phyloP scores from a whole-genome alignment of 202 grass and related monocot genomes.

The Musa balbisiana region DNA sequence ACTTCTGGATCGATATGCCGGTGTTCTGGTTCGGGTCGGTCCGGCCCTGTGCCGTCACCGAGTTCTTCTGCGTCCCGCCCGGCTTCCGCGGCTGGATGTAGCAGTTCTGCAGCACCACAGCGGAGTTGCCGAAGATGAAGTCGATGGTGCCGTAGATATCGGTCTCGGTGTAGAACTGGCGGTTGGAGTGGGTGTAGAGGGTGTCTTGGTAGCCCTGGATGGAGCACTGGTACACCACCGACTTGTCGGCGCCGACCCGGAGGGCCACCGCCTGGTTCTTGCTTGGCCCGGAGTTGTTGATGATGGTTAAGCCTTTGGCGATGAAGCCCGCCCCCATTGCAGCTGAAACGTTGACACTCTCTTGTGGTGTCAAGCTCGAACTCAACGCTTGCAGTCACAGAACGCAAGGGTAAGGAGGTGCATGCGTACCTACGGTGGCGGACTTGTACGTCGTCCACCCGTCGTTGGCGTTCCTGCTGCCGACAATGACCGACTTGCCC shows the following conservation, averaged over 20 bases:
- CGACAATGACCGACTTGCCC: slow-evolving; percentile 64
- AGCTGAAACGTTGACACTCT: slow-evolving; percentile 26
- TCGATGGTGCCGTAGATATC: slow-evolving; percentile 65
- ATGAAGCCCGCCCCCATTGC: slow-evolving; percentile 61
- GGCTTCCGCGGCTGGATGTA: slow-evolving; percentile 41
- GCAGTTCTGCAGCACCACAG: slow-evolving; percentile 51
- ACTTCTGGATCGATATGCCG: slow-evolving; percentile 63
- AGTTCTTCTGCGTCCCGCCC: slow-evolving; percentile 21
- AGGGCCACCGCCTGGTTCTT: slow-evolving; percentile 69
- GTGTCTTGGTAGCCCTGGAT: slow-evolving; percentile 74
- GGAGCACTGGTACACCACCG: slow-evolving; percentile 56
- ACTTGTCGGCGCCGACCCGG: slow-evolving; percentile 50
- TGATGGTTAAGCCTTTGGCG: slow-evolving; percentile 55
- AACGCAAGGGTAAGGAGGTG: neutral
- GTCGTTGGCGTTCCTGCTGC: slow-evolving; percentile 32
- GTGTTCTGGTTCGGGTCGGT: slow-evolving; percentile 66
- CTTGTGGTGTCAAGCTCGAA: neutral
- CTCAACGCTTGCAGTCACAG: too few relatives aligned
- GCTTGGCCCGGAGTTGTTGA: slow-evolving; percentile 47
- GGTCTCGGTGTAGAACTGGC: slow-evolving; percentile 47
- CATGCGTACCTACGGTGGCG: slow-evolving; percentile 68
- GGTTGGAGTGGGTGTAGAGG: slow-evolving; percentile 61
- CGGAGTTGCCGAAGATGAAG: slow-evolving; percentile 80
- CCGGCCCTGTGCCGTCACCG: slow-evolving; percentile 63
- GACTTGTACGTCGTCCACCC: slow-evolving; percentile 53